Evolutionary conservation across 768 basidiomycete species (phyloP).

Genomic region (Auricularia sp.): DNA sequence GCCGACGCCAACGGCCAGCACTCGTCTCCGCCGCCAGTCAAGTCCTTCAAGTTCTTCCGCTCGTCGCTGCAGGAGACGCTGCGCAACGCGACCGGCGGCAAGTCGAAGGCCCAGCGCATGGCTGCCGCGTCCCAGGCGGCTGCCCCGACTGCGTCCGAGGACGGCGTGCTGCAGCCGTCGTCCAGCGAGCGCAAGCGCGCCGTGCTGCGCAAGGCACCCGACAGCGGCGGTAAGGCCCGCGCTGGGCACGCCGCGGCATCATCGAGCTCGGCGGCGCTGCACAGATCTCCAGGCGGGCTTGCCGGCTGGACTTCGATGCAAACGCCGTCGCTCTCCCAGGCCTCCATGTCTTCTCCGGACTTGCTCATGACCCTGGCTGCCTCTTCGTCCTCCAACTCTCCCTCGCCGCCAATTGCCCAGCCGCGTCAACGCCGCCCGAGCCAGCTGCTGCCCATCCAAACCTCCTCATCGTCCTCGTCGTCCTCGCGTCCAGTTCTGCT

Average conservation of each 20-base stretch:
- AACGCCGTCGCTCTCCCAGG: slow-evolving; percentile 56
- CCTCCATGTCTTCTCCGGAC: slow-evolving; percentile 66
- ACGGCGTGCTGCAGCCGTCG: slow-evolving; percentile 31
- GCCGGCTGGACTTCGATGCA: slow-evolving; percentile 48
- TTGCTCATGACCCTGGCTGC: slow-evolving; percentile 28
- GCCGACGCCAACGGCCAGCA: slow-evolving; percentile 21
- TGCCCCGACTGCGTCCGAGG: slow-evolving; percentile 26
- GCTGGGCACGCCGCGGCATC: background rate
- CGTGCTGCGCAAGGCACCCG: slow-evolving; percentile 20
- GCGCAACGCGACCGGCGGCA: slow-evolving; percentile 52
- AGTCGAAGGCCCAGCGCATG: slow-evolving; percentile 26
- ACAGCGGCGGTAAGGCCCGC: background rate
- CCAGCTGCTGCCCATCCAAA: slow-evolving; percentile 43
- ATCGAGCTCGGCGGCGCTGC: background rate
- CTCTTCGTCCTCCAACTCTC: background rate
- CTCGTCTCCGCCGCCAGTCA: slow-evolving; percentile 33
- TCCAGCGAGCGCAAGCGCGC: slow-evolving; percentile 25
- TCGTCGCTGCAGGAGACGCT: slow-evolving; percentile 59
- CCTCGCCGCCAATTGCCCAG: background rate
- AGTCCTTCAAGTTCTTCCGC: slow-evolving; percentile 53
- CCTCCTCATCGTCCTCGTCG: slow-evolving; percentile 8
- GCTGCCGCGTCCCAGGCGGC: slow-evolving; percentile 33
- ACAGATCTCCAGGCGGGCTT: slow-evolving; percentile 30
- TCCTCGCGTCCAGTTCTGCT: slow-evolving; percentile 19
- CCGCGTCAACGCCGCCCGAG: slow-evolving; percentile 32